These are phyloP conservation scores for Gossypium laxum DNA, from an alignment of 441 rosid species.

Conservation along the genomic window DNA sequence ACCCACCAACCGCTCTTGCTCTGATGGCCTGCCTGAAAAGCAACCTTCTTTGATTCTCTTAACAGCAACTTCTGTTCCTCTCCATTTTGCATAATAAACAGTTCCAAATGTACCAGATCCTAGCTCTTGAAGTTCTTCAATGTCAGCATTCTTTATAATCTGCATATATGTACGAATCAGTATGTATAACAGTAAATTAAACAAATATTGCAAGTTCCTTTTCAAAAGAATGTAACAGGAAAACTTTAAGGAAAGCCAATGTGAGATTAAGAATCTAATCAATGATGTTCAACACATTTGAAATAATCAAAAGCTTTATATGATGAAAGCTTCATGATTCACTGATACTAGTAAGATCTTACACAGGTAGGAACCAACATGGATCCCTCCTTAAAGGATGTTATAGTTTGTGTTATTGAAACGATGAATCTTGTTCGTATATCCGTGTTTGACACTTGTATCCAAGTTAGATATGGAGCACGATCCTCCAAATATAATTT, in stretches of 20 bases:
- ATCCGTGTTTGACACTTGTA: too few species aligned
- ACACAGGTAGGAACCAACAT: not conserved
- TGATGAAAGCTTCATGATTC: not conserved
- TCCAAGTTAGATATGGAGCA: not conserved
- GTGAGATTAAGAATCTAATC: not conserved
- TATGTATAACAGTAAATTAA: not conserved
- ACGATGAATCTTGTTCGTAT: too few species aligned
- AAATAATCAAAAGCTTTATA: not conserved
- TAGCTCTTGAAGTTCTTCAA: slow-evolving; percentile 70
- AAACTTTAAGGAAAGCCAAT: not conserved
- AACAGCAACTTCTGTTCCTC: slow-evolving; percentile 91
- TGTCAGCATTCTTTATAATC: slow-evolving; percentile 65
- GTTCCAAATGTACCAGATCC: slow-evolving; percentile 95
- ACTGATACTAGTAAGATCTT: not conserved
- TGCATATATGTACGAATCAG: slow-evolving; percentile 18
- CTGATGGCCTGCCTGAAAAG: slow-evolving; percentile 65
- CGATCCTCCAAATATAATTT: not conserved
- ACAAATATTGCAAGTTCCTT: not conserved
- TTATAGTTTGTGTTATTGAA: not conserved
- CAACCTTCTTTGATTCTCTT: slow-evolving; percentile 81
- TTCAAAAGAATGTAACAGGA: not conserved
- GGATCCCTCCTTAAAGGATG: not conserved
- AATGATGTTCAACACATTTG: not conserved
- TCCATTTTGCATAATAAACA: slow-evolving; percentile 82
- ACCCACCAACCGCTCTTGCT: slow-evolving; percentile 73